Evolutionary conservation across 805 yeast species (phyloP), one percentile per base, ranked within the genome.

Genomic region (Grigorovia humatica): DNA sequence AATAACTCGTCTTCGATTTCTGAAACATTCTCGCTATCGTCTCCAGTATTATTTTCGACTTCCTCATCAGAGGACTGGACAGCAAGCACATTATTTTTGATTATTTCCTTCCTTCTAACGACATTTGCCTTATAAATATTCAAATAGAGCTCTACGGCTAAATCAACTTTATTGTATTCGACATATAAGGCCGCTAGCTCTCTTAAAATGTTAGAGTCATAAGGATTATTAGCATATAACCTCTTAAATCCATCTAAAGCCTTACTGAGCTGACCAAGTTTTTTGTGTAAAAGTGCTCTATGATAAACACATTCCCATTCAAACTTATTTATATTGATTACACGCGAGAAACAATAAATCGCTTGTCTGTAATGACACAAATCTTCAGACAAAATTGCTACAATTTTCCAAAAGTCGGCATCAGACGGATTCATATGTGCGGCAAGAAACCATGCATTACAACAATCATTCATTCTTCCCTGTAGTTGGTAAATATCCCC

Each of bases 371-470:
- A 70, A 59, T 83, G 86, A 0, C 86, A 86, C 57, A 85, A 68
- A 43, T 81, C 82, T 1, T 71, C 74, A 51, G 87, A 80, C 50
- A 80, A 65, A 50, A 78, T 84, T 0, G 85, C 97, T 30, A 93
- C 85, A 30, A 76, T 76, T 41, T 81, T 79, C 89, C 96, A 88
- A 56, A 87, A 80, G 29, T 75, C 82, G 59, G 81, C 80, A 68
- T 90, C 95, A 66, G 81, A 78, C 0, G 88, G 81, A 56, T 83
- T 81, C 13, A 85, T 70, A 62, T 82, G 85, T 0, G 96, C 90
- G 30, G 95, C 93, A 50, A 86, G 60, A 58, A 85, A 71, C 96
- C 96, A 81, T 47, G 85, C 77, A 61, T 81, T 81, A 64, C 95
- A 82, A 64, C 95, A 79, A 61, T 85, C 84, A 56, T 82, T 80